Evolutionary conservation across 305 asterid species (phyloP), one percentile per base, ranked within the genome.

Genomic region (Fraxinus paxiana): DNA sequence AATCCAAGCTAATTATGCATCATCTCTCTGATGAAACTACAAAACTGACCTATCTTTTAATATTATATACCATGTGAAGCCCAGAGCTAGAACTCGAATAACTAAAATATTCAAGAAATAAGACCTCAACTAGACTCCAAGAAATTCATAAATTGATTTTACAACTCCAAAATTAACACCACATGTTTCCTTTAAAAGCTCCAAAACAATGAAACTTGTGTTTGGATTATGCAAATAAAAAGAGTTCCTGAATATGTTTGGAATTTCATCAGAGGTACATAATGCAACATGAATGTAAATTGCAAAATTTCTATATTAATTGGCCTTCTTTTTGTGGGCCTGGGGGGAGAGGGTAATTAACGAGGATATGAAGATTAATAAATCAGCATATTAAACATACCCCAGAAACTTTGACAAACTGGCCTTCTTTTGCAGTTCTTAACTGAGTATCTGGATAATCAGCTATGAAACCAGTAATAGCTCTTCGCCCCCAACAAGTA

Each of bases 331-430:
- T 54, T 56, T 56, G 67, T 56, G 67, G 28, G 13, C 13, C 67
- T 0, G 28, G 67, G 26, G 28, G 67, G 26, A 2, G 28, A 9
- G 28, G 65, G 26, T 17, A 5, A 2, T 56, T 18, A 6, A 56
- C 1, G 13, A 18, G 12, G 12, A 56, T 56, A 56, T 5, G 67
- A 56, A 56, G 67, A 6, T 63, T 1, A 9, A 63, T 22, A 9
- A 22, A 9, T 22, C 31, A 63, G 71, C 71, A 24, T 9, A 5
- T 0, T 2, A 63, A 69, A 77, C 93, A 72, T 92, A 92, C 97
- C 94, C 97, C 97, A 77, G 97, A 88, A 75, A 92, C 94, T 81
- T 92, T 92, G 77, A 92, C 96, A 76, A 88, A 92, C 81, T 92
- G 94, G 10, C 95, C 97, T 77, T 91, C 90, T 81, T 85, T 91